Evolutionary conservation across 1,284 basidiomycete species (phyloP).

Genomic region (Peniophora sp.): DNA sequence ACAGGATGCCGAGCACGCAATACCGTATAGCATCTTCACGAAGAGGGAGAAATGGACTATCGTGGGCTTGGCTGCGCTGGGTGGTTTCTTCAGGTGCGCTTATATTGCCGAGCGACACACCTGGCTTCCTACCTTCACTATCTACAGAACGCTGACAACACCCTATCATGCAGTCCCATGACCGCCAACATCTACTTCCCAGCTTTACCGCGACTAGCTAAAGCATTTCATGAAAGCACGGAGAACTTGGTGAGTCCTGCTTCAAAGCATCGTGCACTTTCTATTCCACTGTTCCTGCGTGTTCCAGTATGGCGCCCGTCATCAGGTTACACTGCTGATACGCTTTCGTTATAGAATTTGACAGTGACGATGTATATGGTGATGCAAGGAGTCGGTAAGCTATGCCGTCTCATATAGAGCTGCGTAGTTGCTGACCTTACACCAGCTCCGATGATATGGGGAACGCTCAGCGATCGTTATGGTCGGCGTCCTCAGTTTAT

Average conservation of each 20-base stretch:
- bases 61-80: constrained; percentile 46
- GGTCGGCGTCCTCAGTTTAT: constrained; percentile 40
- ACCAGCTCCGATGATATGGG: constrained; percentile 37
- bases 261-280: no score
- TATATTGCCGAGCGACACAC: no score
- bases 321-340: no score
- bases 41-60: constrained; percentile 60
- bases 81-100: constrained; percentile 53
- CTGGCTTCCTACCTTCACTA: no score
- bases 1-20: constrained; percentile 1
- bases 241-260: constrained; percentile 22
- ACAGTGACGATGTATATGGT: constrained; percentile 78
- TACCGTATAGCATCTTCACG: constrained; percentile 48
- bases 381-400: constrained; percentile 64
- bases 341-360: constrained; percentile 47
- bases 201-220: constrained; percentile 60
- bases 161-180: constrained; percentile 40
- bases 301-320: no score
- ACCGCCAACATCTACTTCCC: constrained; percentile 75
- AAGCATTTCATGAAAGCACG: constrained; percentile 52
- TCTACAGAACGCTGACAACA: no score
- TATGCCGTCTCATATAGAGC: background rate
- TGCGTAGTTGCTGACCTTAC: background rate
- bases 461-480: constrained; percentile 34
- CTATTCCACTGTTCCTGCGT: no score